These are phyloP conservation scores for Isabelozyma gotoi DNA, from an alignment of 805 yeast species.

Conservation along the genomic window DNA sequence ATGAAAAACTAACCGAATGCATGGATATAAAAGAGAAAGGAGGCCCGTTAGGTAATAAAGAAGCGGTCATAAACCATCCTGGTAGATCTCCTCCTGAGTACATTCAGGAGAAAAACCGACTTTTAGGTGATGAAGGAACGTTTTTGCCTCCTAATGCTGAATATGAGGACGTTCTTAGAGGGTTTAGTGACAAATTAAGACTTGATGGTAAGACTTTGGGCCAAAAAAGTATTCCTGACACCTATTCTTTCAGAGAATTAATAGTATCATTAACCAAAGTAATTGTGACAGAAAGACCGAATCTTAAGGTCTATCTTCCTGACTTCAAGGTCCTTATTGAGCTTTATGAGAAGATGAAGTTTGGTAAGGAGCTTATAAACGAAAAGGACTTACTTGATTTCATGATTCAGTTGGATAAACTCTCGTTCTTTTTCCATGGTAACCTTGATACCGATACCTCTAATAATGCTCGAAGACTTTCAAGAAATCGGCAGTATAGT, in stretches of 20 bases:
- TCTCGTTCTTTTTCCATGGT: constrained; percentile 12
- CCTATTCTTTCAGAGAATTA: constrained; percentile 43
- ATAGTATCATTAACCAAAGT: constrained; percentile 31
- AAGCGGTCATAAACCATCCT: constrained; percentile 30
- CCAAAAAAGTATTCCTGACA: constrained; percentile 33
- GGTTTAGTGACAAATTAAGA: constrained; percentile 58
- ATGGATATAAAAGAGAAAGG: constrained; percentile 31
- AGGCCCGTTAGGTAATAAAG: constrained; percentile 31
- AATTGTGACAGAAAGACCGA: constrained; percentile 5
- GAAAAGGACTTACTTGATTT: constrained; percentile 61
- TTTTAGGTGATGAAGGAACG: constrained; percentile 10
- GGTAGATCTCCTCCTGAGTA: constrained; percentile 44
- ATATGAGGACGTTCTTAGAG: constrained; percentile 58
- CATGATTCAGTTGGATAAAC: constrained; percentile 38
- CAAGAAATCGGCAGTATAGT: neutral
- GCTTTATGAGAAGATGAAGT: constrained; percentile 67
- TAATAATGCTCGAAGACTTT: neutral
- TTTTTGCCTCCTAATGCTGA: constrained; percentile 24
- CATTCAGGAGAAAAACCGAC: constrained; percentile 19
- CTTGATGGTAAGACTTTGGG: constrained; percentile 44
- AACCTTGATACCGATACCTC: neutral
- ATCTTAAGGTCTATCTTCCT: constrained; percentile 4
- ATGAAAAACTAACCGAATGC: constrained; percentile 25
- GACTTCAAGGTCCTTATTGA: constrained; percentile 25
- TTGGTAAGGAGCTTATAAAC: constrained; percentile 59